Evolutionary conservation across 139 green algal species (phyloP).

Genomic region (Chlamydomonas sp.): DNA sequence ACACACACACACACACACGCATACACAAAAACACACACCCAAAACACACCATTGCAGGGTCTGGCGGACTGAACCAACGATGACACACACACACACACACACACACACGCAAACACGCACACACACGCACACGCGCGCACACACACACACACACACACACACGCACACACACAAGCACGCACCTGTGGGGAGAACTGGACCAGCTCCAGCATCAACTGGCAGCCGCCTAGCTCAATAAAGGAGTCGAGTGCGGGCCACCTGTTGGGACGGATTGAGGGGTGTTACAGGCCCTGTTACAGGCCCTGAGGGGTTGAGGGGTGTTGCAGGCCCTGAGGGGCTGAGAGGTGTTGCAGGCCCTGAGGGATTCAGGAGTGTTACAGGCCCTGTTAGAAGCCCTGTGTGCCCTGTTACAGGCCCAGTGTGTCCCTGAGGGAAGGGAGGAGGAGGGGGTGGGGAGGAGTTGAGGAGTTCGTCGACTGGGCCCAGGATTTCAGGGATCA

Average conservation of each 20-base stretch:
- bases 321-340: no score
- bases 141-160: not conserved
- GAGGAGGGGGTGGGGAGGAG: no score
- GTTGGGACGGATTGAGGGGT: no score
- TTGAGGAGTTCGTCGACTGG: no score
- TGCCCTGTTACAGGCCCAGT: no score
- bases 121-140: not conserved
- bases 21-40: not conserved
- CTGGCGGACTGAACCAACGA: not conserved
- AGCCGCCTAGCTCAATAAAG: constrained; percentile 31
- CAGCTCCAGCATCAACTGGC: constrained; percentile 47
- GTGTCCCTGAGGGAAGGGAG: no score
- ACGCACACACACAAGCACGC: constrained; percentile 2
- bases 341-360: no score
- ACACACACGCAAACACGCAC: constrained; percentile 4
- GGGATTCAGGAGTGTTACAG: no score
- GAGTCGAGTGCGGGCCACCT: constrained; percentile 38
- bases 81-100: constrained; percentile 2
- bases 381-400: no score
- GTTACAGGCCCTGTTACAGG: not conserved
- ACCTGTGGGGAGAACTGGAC: constrained; percentile 39
- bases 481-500: no score
- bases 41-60: no score
- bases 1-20: not conserved
- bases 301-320: no score